Evolutionary conservation across 2,329 filamentous ascomycete species (phyloP).

Genomic region (Cytospora piceae): DNA sequence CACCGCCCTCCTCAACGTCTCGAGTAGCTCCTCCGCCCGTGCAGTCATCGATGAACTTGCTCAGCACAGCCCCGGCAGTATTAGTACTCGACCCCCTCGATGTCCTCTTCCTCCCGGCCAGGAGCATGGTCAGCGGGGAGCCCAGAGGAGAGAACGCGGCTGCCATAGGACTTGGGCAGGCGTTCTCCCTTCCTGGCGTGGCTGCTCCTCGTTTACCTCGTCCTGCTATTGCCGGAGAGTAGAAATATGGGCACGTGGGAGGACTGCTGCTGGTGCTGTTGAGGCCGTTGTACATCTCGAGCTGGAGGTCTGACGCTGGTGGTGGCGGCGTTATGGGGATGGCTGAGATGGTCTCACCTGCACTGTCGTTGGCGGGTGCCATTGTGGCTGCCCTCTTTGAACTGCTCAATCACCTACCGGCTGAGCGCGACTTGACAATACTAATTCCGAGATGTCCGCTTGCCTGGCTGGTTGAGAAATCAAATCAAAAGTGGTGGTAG

Average conservation of each 20-base stretch:
- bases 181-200: conserved; percentile 21
- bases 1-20: neutral
- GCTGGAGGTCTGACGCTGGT: conserved; percentile 1
- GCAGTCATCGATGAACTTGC: conserved; percentile 24
- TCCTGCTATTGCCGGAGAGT: neutral
- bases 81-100: neutral
- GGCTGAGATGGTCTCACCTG: conserved; percentile 25
- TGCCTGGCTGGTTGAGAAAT: neutral
- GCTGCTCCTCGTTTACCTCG: neutral
- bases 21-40: neutral
- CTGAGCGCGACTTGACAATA: neutral
- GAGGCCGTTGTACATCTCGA: conserved; percentile 13
- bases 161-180: conserved; percentile 28
- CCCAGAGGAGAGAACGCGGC: conserved; percentile 22
- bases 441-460: neutral
- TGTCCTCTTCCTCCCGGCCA: conserved; percentile 9
- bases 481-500: neutral
- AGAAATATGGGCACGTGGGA: conserved; percentile 25
- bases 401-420: neutral
- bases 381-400: conserved; percentile 14
- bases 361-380: conserved; percentile 20
- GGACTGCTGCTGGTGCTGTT: conserved; percentile 26
- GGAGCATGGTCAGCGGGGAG: conserved; percentile 2
- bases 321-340: neutral
- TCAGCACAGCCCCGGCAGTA: conserved; percentile 18